Evolutionary conservation across 331 rosid species (phyloP), one percentile per base, ranked within the genome.

Genomic region (Rhamnella rubrinervis): DNA sequence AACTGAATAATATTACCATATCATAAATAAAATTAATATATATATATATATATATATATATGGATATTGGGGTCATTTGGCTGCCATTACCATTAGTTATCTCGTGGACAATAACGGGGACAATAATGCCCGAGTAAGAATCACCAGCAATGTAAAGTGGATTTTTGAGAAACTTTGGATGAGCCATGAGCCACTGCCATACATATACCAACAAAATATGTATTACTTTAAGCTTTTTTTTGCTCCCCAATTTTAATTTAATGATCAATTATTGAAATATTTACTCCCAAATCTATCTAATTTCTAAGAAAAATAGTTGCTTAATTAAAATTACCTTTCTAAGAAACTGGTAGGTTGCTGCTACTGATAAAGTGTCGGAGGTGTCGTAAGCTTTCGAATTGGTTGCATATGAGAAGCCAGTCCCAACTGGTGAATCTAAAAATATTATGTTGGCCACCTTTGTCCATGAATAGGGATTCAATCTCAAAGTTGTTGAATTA

Each of bases 401-500:
- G 21, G 19, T 53, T 17, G 51, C 26, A 39, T 78, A 73, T 11
- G 80, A 75, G 56, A 75, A 75, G 25, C 75, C 80, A n/a, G 80
- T 61, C 7, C 80, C 80, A 23, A 20, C 75, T 0, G 80, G 75
- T 14, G 72, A 59, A 62, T 68, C 80, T 51, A 75, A 11, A 17
- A 61, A 75, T 19, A 75, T 61, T 18, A 75, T 75, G 59, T 26
- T 68, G 13, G 68, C 61, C 52, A 78, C 78, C 78, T 78, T 63
- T 0, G 83, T 78, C 83, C 83, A 78, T 63, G 83, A 73, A 40
- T 78, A 47, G 4, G 75, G 71, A 58, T 73, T 78, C 57, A 52
- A 6, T 16, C 8, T 52, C 16, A 52, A 18, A 26, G 31, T 26
- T 26, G 31, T 26, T 26, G 31, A 26, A 26, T 26, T 26, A 26